Evolutionary conservation across 2,329 filamentous ascomycete genomes (phyloP).

Genomic region (Penicillium sp.): DNA sequence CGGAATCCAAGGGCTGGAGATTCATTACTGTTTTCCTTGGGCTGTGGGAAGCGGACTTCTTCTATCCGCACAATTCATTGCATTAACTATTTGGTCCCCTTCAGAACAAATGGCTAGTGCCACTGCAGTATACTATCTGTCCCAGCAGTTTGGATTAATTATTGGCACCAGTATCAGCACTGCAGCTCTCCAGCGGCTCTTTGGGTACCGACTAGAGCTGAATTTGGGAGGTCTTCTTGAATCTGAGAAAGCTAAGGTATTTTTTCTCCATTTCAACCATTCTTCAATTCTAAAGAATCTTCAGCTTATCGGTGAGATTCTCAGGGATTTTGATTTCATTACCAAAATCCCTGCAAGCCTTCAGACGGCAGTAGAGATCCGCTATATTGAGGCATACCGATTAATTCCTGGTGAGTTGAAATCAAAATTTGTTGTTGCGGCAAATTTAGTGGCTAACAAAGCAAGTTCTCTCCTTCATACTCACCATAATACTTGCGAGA

Average conservation of each 20-base stretch:
- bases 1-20: slow-evolving; percentile 1
- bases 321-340: neutral
- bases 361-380: neutral
- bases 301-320: neutral
- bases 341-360: neutral
- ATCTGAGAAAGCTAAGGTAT: neutral
- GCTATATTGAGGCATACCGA: neutral
- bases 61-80: slow-evolving; percentile 3
- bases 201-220: neutral
- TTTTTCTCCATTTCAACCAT: neutral
- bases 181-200: neutral
- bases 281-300: neutral
- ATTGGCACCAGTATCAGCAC: slow-evolving; percentile 3
- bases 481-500: no score
- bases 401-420: neutral
- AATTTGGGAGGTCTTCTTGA: neutral
- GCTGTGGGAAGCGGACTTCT: neutral
- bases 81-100: slow-evolving; percentile 1
- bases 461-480: no score
- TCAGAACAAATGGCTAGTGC: slow-evolving; percentile 3
- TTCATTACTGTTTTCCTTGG: slow-evolving; percentile 1
- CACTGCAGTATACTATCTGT: slow-evolving; percentile 3
- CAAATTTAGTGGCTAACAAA: no score
- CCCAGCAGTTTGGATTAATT: neutral
- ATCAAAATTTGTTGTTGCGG: no score